Evolutionary conservation across 257 asterid species (phyloP).

Genomic region (Nyctanthes arbortristis): DNA sequence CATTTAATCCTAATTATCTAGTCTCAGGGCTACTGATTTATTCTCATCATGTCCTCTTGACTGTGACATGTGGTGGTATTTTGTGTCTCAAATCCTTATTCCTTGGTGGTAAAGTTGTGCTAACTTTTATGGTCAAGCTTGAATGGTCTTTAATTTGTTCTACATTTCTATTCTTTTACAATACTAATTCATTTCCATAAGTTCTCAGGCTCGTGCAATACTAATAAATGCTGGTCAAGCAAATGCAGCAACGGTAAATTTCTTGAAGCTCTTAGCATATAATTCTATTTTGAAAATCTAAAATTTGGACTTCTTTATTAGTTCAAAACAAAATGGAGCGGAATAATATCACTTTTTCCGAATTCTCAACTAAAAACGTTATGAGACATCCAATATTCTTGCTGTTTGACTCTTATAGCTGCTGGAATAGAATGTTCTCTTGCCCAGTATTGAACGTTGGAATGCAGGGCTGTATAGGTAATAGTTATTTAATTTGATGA

Average conservation of each 20-base stretch:
- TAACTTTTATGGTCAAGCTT: background rate
- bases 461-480: background rate
- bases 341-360: background rate
- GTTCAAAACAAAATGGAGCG: background rate
- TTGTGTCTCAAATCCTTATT: no score
- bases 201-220: slow-evolving; percentile 90
- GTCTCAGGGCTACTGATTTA: background rate
- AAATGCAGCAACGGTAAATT: slow-evolving; percentile 93
- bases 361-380: background rate
- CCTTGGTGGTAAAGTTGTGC: background rate
- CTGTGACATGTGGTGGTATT: background rate
- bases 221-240: slow-evolving; percentile 99
- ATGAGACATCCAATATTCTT: slow-evolving; percentile 1
- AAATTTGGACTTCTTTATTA: background rate
- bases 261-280: slow-evolving; percentile 20
- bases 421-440: no score
- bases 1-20: background rate
- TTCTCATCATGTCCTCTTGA: background rate
- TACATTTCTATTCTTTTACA: background rate
- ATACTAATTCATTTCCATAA: slow-evolving; percentile 25
- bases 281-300: no score
- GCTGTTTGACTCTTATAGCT: no score
- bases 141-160: background rate
- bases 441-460: background rate
- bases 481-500: slow-evolving; percentile 4